Conservation (phyloP, 2,329 filamentous ascomycete genomes). For the Samsoniella hepiali region DNA sequence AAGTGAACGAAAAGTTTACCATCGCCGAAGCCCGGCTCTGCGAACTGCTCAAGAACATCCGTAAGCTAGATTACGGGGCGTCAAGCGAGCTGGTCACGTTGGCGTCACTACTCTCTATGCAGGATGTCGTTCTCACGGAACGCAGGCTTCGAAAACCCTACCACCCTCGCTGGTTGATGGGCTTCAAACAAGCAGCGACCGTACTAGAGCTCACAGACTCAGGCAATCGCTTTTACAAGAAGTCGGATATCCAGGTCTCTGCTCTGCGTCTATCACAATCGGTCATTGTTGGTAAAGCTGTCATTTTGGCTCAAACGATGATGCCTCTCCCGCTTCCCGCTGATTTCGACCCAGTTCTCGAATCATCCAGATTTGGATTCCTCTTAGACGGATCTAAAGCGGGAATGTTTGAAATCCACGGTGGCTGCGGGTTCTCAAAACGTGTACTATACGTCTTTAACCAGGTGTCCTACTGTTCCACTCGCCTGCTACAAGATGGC, state of each 20-base stretch:
- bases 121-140: too few relatives aligned
- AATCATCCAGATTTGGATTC: too few relatives aligned
- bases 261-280: conserved; percentile 39
- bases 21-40: too few relatives aligned
- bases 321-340: conserved; percentile 29
- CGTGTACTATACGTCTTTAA: conserved; percentile 37
- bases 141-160: too few relatives aligned
- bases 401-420: conserved; percentile 38
- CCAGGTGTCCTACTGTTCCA: conserved; percentile 37
- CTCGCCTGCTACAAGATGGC: conserved; percentile 33
- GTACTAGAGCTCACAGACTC: conserved; percentile 36
- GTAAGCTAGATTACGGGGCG: too few relatives aligned
- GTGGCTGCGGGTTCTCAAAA: conserved; percentile 41
- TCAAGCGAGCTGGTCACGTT: too few relatives aligned
- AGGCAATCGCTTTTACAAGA: conserved; percentile 36
- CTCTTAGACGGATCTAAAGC: too few relatives aligned
- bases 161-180: too few relatives aligned
- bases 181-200: conserved; percentile 35
- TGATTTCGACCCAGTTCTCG: conserved; percentile 31
- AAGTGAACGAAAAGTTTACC: too few relatives aligned
- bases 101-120: too few relatives aligned
- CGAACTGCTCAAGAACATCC: too few relatives aligned
- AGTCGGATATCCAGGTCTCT: conserved; percentile 34
- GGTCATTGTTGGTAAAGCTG: conserved; percentile 38
- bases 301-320: conserved; percentile 41